Conservation (phyloP, 805 yeast genomes). For the Blastobotrys chiropterorum region DNA sequence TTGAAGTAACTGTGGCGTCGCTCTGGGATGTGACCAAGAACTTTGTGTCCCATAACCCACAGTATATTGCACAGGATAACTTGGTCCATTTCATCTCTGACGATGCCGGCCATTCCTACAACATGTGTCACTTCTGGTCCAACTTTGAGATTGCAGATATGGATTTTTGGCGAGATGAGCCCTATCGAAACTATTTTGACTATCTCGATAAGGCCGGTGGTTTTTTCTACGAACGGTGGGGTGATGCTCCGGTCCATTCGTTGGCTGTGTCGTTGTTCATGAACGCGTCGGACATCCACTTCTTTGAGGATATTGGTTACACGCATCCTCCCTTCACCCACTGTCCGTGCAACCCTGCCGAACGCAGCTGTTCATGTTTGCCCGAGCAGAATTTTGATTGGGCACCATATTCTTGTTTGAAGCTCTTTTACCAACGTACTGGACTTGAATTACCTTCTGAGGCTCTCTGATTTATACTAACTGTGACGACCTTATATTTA, state of each 20-base stretch:
- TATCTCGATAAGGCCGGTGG: slow-evolving; percentile 77
- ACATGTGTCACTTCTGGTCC: slow-evolving; percentile 87
- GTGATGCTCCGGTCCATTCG: slow-evolving; percentile 90
- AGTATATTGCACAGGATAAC: slow-evolving; percentile 53
- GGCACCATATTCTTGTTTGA: slow-evolving; percentile 33
- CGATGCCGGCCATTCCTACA: slow-evolving; percentile 58
- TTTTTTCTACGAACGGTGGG: slow-evolving; percentile 94
- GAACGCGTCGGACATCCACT: slow-evolving; percentile 63
- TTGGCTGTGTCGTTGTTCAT: slow-evolving; percentile 78
- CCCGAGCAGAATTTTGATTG: slow-evolving; percentile 32
- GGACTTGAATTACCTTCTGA: slow-evolving; percentile 16
- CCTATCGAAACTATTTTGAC: slow-evolving; percentile 65
- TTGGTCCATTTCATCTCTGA: slow-evolving; percentile 64
- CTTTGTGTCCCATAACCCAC: slow-evolving; percentile 55
- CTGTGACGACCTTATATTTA: background rate
- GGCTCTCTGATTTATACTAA: slow-evolving; percentile 1
- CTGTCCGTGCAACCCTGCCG: slow-evolving; percentile 54
- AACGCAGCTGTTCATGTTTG: slow-evolving; percentile 46
- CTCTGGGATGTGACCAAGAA: slow-evolving; percentile 66
- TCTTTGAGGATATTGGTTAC: slow-evolving; percentile 82
- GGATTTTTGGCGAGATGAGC: slow-evolving; percentile 67
- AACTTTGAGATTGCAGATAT: slow-evolving; percentile 79
- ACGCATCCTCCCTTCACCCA: slow-evolving; percentile 73
- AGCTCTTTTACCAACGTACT: slow-evolving; percentile 28
- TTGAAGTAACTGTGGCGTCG: slow-evolving; percentile 62